Evolutionary conservation across 805 yeast genomes (phyloP).

Genomic region (Clavispora phyllophila): DNA sequence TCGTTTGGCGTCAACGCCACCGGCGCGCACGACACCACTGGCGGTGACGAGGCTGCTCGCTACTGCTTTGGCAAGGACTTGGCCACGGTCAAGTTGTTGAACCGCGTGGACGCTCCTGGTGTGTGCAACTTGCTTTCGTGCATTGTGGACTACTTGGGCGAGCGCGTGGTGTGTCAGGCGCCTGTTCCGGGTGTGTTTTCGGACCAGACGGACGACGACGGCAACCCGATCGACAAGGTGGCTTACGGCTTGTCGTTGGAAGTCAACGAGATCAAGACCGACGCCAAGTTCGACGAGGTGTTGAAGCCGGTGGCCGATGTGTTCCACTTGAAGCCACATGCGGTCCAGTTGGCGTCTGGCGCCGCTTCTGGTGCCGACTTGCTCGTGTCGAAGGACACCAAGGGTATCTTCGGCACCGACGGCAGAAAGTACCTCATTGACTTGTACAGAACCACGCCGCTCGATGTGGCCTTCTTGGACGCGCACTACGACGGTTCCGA

Average conservation of each 20-base stretch:
- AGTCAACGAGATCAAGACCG: conserved; percentile 43
- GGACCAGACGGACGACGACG: conserved; percentile 18
- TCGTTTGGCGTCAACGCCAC: conserved; percentile 64
- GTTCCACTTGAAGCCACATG: conserved; percentile 73
- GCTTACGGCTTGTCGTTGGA: conserved; percentile 74
- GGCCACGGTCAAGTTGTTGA: conserved; percentile 62
- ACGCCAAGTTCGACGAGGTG: conserved; percentile 48
- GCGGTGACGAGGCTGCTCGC: conserved; percentile 85
- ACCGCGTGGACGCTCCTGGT: conserved; percentile 57
- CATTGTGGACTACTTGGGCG: conserved; percentile 87
- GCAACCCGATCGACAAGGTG: conserved; percentile 37
- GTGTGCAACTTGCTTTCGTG: conserved; percentile 72
- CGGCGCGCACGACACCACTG: conserved; percentile 59
- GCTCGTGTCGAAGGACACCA: conserved; percentile 69
- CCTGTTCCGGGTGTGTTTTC: conserved; percentile 91
- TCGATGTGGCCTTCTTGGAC: conserved; percentile 74
- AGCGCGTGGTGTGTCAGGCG: conserved; percentile 84
- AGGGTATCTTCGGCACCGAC: conserved; percentile 83
- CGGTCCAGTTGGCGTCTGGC: conserved; percentile 46
- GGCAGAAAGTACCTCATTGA: conserved; percentile 82
- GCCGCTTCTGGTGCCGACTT: conserved; percentile 40
- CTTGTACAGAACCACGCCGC: conserved; percentile 76
- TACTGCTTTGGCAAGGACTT: conserved; percentile 77
- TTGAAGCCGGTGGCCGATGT: conserved; percentile 63
- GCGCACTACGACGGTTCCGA: conserved; percentile 39